These are phyloP conservation scores for Coemansia sp. DNA, from an alignment of 192 early-diverging fungal species.

Conservation along the genomic window DNA sequence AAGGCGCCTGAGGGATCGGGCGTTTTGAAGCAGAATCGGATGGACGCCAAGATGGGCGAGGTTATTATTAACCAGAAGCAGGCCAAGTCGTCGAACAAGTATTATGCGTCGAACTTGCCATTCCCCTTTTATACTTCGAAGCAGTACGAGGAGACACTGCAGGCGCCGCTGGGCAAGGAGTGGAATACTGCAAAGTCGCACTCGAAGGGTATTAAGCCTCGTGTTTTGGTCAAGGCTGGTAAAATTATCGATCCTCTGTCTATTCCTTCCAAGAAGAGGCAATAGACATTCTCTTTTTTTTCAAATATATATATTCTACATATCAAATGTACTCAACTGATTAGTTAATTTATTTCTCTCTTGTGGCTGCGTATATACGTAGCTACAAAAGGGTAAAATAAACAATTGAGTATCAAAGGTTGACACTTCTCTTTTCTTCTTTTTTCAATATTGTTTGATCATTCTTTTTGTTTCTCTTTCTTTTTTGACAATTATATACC, in stretches of 20 bases:
- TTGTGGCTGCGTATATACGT: too few species aligned
- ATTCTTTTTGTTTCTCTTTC: neutral
- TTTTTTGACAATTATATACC: neutral
- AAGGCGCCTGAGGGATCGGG: conserved; percentile 43
- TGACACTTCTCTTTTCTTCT: neutral
- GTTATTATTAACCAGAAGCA: conserved; percentile 95
- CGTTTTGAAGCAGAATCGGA: conserved; percentile 22
- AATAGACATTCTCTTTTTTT: conserved; percentile 18
- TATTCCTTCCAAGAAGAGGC: conserved; percentile 63
- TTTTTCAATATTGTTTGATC: neutral
- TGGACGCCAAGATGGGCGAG: conserved; percentile 43
- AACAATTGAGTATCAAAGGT: neutral
- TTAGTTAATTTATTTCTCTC: too few species aligned
- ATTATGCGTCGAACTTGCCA: conserved; percentile 74
- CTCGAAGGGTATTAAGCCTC: conserved; percentile 77
- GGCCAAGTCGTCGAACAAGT: conserved; percentile 76
- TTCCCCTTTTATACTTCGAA: conserved; percentile 82
- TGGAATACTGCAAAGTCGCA: conserved; percentile 88
- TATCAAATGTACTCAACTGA: too few species aligned
- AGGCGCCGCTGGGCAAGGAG: conserved; percentile 90
- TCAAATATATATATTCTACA: too few species aligned
- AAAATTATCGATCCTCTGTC: conserved; percentile 85
- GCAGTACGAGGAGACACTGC: conserved; percentile 89
- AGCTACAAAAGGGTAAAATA: neutral
- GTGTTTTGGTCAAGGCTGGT: conserved; percentile 83